These are phyloP conservation scores for Geotrichum aggregatum DNA, from an alignment of 1,139 yeast genomes.

Conservation along the genomic window DNA sequence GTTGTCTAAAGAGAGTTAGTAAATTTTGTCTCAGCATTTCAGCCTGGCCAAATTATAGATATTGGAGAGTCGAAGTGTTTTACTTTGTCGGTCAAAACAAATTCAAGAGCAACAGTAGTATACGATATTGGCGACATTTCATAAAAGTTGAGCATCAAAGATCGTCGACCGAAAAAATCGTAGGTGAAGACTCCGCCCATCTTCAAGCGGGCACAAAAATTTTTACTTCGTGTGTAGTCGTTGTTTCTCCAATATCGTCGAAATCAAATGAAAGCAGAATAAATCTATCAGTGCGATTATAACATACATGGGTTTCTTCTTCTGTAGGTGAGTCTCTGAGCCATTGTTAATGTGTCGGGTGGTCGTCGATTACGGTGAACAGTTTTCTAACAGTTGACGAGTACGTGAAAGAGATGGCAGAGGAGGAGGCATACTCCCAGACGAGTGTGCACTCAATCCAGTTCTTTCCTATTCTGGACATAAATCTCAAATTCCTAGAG, in stretches of 20 bases:
- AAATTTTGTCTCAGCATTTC: too few relatives aligned
- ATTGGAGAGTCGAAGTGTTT: neutral
- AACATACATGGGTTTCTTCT: conserved; percentile 24
- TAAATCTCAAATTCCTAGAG: neutral
- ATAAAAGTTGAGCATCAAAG: too few relatives aligned
- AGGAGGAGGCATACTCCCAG: conserved; percentile 11
- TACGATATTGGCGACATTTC: too few relatives aligned
- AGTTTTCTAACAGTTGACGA: conserved; percentile 19
- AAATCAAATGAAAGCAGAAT: too few relatives aligned
- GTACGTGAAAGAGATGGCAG: conserved; percentile 2
- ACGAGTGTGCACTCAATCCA: neutral
- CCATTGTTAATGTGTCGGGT: conserved; percentile 20
- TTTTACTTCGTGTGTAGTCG: too few relatives aligned
- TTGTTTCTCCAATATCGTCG: too few relatives aligned
- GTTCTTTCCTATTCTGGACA: conserved; percentile 3
- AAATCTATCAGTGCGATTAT: neutral
- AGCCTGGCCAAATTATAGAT: neutral
- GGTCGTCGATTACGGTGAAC: conserved; percentile 18
- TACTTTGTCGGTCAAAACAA: neutral
- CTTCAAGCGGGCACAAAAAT: neutral
- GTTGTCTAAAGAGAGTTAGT: conserved; percentile 53
- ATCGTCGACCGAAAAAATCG: too few relatives aligned
- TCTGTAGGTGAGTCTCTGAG: conserved; percentile 24
- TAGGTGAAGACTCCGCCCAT: neutral
- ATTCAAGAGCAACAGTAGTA: neutral